A percentile compares a stretch with the other conserved stretches of the same genome.
Conservation (phyloP, 2,329 filamentous ascomycete species). For the Phyllosticta paracitricarpa region DNA sequence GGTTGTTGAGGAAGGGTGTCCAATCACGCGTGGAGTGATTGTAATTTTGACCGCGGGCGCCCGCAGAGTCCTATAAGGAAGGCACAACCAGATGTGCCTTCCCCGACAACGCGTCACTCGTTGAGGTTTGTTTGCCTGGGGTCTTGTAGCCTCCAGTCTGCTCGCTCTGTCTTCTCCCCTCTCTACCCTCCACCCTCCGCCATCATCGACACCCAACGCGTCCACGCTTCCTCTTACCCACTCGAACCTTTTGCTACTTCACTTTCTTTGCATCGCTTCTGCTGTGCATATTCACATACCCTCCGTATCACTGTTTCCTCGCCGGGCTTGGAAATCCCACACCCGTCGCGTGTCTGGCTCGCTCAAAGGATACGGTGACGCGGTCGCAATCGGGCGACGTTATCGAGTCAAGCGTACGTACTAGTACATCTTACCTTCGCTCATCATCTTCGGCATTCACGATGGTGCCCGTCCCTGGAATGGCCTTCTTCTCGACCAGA, state of each 20-base stretch:
- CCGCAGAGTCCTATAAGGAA: background rate
- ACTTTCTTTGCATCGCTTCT: background rate
- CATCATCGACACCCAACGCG: too few species aligned
- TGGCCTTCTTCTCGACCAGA: constrained; percentile 6
- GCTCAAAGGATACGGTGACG: too few species aligned
- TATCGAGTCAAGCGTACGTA: background rate
- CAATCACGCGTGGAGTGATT: background rate
- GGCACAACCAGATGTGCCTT: background rate
- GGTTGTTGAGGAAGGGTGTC: background rate
- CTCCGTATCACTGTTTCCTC: background rate
- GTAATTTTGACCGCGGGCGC: background rate
- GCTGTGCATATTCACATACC: background rate
- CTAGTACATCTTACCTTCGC: background rate
- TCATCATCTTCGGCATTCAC: background rate
- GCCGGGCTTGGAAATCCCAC: background rate
- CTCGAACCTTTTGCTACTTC: background rate
- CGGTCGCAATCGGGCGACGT: background rate
- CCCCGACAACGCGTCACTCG: background rate
- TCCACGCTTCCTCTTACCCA: background rate
- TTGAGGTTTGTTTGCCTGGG: background rate
- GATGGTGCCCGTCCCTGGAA: background rate
- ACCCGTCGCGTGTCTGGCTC: background rate
- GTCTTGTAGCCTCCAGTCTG: background rate
- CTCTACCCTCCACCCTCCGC: background rate
- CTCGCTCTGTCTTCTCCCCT: background rate